Evolutionary conservation across 1,284 basidiomycete species (phyloP).

Genomic region (Mycosarcoma maydis): DNA sequence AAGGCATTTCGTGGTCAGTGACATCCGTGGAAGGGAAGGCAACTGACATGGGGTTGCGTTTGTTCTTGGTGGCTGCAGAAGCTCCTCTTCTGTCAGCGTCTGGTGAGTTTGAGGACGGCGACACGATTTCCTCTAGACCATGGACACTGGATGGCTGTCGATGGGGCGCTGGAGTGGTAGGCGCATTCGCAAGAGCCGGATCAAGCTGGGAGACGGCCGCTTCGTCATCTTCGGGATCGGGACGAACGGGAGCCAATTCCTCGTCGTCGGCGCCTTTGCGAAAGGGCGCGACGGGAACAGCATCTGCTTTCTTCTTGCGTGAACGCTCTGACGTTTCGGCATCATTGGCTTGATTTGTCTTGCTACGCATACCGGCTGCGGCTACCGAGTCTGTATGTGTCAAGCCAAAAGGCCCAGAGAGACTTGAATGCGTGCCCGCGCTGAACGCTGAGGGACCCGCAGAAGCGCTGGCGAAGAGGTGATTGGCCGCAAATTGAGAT

Average conservation of each 20-base stretch:
- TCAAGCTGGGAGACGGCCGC: conserved; percentile 12
- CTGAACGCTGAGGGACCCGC: conserved; percentile 28
- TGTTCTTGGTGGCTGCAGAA: conserved; percentile 4
- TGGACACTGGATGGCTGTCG: conserved; percentile 1
- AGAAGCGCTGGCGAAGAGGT: conserved; percentile 52
- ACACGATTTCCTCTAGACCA: not conserved
- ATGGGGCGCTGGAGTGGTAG: not conserved
- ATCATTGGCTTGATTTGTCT: not conserved
- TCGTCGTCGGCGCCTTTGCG: conserved; percentile 57
- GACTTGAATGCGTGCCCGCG: conserved; percentile 12
- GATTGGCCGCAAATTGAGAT: conserved; percentile 60
- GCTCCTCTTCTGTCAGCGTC: not conserved
- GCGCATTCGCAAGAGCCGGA: conserved; percentile 3
- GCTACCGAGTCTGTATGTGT: conserved; percentile 10
- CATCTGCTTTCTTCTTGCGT: conserved; percentile 21
- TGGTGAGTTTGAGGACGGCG: conserved; percentile 6
- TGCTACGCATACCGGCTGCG: conserved; percentile 5
- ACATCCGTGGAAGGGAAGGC: conserved; percentile 24
- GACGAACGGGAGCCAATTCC: conserved; percentile 25
- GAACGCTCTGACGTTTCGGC: not conserved
- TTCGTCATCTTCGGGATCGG: conserved; percentile 39
- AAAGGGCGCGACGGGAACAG: conserved; percentile 49
- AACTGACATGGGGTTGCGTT: conserved; percentile 5
- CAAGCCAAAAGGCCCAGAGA: conserved; percentile 17
- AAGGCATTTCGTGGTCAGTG: conserved; percentile 11